These are phyloP conservation scores for Aspergillus egyptiacus DNA, from an alignment of 495 filamentous ascomycete species.

Conservation along the genomic window DNA sequence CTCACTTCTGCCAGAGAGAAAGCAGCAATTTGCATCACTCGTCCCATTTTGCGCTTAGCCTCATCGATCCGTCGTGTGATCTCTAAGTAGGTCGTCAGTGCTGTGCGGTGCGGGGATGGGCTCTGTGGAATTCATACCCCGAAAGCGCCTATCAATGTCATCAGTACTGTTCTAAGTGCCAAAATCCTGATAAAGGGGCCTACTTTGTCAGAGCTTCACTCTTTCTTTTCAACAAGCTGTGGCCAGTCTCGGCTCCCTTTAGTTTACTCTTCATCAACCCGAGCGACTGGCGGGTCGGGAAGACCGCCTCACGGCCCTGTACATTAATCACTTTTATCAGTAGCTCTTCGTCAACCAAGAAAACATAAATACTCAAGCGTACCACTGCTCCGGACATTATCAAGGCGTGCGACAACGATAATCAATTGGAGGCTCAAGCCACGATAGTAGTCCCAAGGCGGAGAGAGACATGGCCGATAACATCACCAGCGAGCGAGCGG, in stretches of 20 bases:
- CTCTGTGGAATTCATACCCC: conserved; percentile 50
- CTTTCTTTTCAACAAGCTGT: conserved; percentile 84
- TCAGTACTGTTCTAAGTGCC: conserved; percentile 11
- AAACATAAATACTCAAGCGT: conserved; percentile 17
- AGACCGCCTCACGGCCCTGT: conserved; percentile 74
- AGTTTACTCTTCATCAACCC: conserved; percentile 97
- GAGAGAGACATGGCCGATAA: conserved; percentile 24
- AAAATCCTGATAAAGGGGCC: conserved; percentile 13
- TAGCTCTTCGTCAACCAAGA: neutral
- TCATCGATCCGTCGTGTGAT: conserved; percentile 97
- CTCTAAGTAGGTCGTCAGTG: conserved; percentile 49
- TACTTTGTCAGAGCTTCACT: conserved; percentile 90
- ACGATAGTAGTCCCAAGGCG: conserved; percentile 11
- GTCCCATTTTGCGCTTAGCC: conserved; percentile 98
- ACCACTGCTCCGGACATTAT: conserved; percentile 56
- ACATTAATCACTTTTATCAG: conserved; percentile 7
- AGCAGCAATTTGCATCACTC: conserved; percentile 98
- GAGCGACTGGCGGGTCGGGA: conserved; percentile 94
- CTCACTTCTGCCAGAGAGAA: conserved; percentile 97
- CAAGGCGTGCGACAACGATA: conserved; percentile 12
- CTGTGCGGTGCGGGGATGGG: conserved; percentile 21
- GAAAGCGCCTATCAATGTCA: conserved; percentile 61
- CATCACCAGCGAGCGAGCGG: conserved; percentile 2
- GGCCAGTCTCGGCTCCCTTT: conserved; percentile 89
- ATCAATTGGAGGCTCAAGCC: conserved; percentile 14